Evolutionary conservation across 768 basidiomycete species (phyloP), one percentile per base, ranked within the genome.

Genomic region (Sporobolomyces roseus): DNA sequence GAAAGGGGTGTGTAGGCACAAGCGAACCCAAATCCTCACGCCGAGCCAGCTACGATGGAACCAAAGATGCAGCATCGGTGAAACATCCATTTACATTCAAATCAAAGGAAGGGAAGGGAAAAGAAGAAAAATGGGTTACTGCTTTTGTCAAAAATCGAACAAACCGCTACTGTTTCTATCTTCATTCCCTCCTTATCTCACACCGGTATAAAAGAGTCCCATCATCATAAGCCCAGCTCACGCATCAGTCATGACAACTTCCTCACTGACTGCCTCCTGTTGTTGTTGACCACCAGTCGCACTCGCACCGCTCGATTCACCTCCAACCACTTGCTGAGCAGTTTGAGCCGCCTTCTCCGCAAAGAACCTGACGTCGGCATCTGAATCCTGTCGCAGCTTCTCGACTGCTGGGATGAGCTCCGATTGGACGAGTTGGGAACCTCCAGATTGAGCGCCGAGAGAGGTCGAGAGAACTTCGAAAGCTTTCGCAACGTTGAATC

Each of bases 281-380:
- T 25, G 63, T 65, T 17, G 10, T 41, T 9, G 10, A 9, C 38
- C 45, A 14, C 41, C 56, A 3, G 19, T 25, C 35, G 36, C 25
- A 30, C 27, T 30, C 19, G 13, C n/a, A 29, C 41, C 56, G n/a
- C 41, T 10, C n/a, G 43, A 17, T 48, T 45, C 58, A 19, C 71
- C 71, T 14, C 38, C 63, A 27, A 62, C 67, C 19, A 69, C 71
- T 29, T 41, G 45, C 45, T 65, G 58, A 23, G 71, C 67, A 49
- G 59, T 61, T 25, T 61, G 41, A 2, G 45, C 36, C 29, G 91
- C 93, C 67, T 88, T 87, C 52, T 84, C 81, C 19, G 93, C 90
- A 79, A 93, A 96, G 81, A 89, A 98, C 77, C 93, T 86, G 56
- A 99, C 96, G 81, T 99, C 96, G 27, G 94, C 91, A 80, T 99